These are phyloP conservation scores for Gossypium rotundifolium DNA, from an alignment of 345 rosid species.

Conservation along the genomic window DNA sequence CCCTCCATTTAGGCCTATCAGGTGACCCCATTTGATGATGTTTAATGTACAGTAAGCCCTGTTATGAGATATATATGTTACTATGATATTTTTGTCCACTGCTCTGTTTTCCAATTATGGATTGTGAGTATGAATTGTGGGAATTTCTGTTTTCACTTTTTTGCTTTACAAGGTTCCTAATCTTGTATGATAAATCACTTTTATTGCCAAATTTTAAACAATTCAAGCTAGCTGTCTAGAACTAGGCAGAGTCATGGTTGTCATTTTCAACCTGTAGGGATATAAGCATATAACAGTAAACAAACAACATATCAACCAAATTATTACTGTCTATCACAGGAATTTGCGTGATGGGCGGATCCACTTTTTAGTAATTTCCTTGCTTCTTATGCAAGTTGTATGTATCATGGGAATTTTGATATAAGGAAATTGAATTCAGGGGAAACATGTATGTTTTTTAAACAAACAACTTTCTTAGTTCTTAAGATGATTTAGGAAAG, in stretches of 20 bases:
- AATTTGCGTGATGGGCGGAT: conserved; percentile 2
- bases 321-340: neutral
- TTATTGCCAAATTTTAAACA: neutral
- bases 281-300: neutral
- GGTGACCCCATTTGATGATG: conserved; percentile 12
- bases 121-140: neutral
- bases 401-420: neutral
- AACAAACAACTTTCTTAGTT: neutral
- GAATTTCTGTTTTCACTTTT: neutral
- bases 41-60: conserved; percentile 32
- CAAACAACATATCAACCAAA: neutral
- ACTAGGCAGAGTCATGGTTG: conserved; percentile 4
- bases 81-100: conserved; percentile 10
- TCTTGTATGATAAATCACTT: neutral
- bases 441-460: neutral
- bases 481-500: neutral
- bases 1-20: conserved; percentile 1
- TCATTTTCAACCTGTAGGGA: conserved; percentile 9
- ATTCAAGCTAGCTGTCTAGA: conserved; percentile 2
- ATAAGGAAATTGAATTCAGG: neutral
- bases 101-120: conserved; percentile 3
- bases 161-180: neutral
- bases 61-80: conserved; percentile 4
- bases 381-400: neutral
- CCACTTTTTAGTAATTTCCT: neutral